Percentiles rank a stretch among this genome's conserved stretches.
These are phyloP conservation scores for Phytomonas sp. DNA, from an alignment of 208 protist genomes.

Conservation along the genomic window DNA sequence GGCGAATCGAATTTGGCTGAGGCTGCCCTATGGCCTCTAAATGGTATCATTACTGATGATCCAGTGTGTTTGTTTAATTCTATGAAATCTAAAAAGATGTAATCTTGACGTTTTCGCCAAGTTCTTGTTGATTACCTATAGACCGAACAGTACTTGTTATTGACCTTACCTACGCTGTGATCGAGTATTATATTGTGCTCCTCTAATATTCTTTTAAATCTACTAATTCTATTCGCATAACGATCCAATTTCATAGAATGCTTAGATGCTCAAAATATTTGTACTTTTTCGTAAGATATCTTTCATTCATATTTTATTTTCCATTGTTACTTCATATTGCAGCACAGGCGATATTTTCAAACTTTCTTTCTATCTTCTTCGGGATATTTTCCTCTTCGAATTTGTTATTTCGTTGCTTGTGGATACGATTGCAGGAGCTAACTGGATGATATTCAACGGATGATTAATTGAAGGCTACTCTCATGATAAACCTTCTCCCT, in stretches of 20 bases:
- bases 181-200: constrained; percentile 1
- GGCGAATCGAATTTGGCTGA: constrained; percentile 52
- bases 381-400: constrained; percentile 8
- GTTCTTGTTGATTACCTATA: background rate
- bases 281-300: background rate
- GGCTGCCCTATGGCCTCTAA: constrained; percentile 36
- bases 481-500: background rate
- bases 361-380: constrained; percentile 8
- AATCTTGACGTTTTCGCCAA: background rate
- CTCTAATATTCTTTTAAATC: constrained; percentile 11
- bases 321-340: constrained; percentile 11
- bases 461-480: constrained; percentile 5
- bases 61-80: constrained; percentile 19
- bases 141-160: background rate
- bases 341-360: constrained; percentile 11
- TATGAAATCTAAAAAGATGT: constrained; percentile 7
- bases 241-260: background rate
- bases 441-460: background rate
- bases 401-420: constrained; percentile 14
- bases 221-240: constrained; percentile 5
- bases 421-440: background rate
- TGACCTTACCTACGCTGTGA: background rate
- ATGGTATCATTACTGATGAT: constrained; percentile 72
- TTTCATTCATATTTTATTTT: constrained; percentile 10
- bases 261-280: background rate